Evolutionary conservation across 768 basidiomycete species (phyloP).

Genomic region (Suillus plorans): DNA sequence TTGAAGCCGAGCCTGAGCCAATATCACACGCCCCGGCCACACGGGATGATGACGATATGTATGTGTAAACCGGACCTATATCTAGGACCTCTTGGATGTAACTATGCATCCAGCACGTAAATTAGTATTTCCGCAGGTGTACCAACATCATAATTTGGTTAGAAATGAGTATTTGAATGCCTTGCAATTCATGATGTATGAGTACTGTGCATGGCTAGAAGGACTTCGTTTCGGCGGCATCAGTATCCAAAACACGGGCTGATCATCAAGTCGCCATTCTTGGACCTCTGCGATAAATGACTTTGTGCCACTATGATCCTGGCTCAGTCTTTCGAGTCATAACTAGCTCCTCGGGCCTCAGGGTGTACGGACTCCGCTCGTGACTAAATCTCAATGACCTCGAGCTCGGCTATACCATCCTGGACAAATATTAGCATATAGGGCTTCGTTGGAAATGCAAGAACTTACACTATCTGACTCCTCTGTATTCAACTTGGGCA

Average conservation of each 20-base stretch:
- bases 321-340: background rate
- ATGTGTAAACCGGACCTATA: constrained; percentile 12
- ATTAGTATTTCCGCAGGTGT: background rate
- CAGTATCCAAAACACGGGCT: no score
- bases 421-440: background rate
- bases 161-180: background rate
- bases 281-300: background rate
- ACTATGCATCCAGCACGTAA: background rate
- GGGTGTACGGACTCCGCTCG: background rate
- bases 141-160: background rate
- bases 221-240: no score
- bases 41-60: constrained; percentile 25
- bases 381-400: background rate
- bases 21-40: constrained; percentile 12
- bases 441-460: background rate
- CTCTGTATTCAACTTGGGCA: background rate
- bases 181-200: background rate
- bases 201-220: no score
- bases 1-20: constrained; percentile 17
- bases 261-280: no score
- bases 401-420: background rate
- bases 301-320: background rate
- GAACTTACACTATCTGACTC: background rate
- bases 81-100: background rate
- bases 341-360: background rate